A percentile compares a stretch with the other conserved stretches of the same genome.
Evolutionary conservation across 2,329 filamentous ascomycete genomes (phyloP).

Genomic region (Lasiodiplodia sp.): DNA sequence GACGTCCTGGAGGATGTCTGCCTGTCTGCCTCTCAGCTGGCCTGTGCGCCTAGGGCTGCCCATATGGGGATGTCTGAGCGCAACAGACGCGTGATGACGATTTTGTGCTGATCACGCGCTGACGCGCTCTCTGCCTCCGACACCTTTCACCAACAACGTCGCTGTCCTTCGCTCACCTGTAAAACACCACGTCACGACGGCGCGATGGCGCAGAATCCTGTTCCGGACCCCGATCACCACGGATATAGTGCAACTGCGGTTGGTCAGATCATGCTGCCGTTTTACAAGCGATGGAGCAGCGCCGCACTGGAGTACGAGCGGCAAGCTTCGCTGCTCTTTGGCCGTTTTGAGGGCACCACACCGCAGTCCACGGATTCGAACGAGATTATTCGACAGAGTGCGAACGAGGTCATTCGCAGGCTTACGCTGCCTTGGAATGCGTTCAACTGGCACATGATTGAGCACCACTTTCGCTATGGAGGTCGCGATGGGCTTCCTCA

Average conservation of each 20-base stretch:
- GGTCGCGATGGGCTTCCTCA: too few species aligned
- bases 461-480: not conserved
- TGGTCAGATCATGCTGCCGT: not conserved
- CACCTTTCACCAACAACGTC: too few species aligned
- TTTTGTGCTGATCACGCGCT: not conserved
- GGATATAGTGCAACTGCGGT: not conserved
- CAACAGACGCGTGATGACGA: too few species aligned
- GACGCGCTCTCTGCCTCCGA: too few species aligned
- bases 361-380: too few species aligned
- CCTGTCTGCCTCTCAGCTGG: too few species aligned
- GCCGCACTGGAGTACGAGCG: not conserved
- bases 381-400: too few species aligned
- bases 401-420: not conserved
- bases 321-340: not conserved
- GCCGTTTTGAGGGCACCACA: not conserved
- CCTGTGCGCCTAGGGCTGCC: too few species aligned
- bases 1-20: too few species aligned
- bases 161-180: too few species aligned
- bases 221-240: not conserved
- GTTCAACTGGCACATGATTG: not conserved
- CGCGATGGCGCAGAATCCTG: not conserved
- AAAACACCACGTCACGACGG: not conserved
- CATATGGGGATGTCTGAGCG: too few species aligned
- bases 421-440: not conserved
- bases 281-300: not conserved